Conservation (phyloP, 441 rosid genomes). For the Mallotus japonicus region DNA sequence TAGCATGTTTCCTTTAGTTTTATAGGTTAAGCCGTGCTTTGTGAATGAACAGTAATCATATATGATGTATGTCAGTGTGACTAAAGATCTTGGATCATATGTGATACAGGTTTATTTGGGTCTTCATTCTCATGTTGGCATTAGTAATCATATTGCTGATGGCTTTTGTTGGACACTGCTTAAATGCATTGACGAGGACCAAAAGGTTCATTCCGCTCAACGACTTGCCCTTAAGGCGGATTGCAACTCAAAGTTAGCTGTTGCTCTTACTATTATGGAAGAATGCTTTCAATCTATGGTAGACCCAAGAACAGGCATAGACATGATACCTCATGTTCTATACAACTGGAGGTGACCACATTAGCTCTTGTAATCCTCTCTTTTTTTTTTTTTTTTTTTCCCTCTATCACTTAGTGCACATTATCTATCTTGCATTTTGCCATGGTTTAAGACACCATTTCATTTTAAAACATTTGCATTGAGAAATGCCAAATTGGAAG, state of each 20-base stretch:
- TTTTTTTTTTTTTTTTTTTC: conserved; percentile 12
- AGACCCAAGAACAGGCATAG: conserved; percentile 92
- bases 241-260: conserved; percentile 92
- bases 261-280: conserved; percentile 91
- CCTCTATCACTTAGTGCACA: conserved; percentile 7
- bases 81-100: conserved; percentile 23
- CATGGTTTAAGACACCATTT: background rate
- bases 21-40: background rate
- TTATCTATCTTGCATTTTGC: background rate
- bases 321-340: conserved; percentile 90
- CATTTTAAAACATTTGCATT: background rate
- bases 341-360: conserved; percentile 85
- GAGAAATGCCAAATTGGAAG: conserved; percentile 1
- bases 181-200: conserved; percentile 84
- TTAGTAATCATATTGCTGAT: conserved; percentile 49
- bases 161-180: conserved; percentile 86
- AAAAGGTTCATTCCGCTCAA: conserved; percentile 70
- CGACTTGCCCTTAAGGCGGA: conserved; percentile 82
- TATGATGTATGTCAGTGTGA: conserved; percentile 15
- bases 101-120: conserved; percentile 64
- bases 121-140: conserved; percentile 78
- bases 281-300: conserved; percentile 95
- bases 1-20: background rate
- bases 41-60: background rate
- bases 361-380: conserved; percentile 8